Conservation (phyloP, 2,329 filamentous ascomycete species). For the Fusarium sp. region DNA sequence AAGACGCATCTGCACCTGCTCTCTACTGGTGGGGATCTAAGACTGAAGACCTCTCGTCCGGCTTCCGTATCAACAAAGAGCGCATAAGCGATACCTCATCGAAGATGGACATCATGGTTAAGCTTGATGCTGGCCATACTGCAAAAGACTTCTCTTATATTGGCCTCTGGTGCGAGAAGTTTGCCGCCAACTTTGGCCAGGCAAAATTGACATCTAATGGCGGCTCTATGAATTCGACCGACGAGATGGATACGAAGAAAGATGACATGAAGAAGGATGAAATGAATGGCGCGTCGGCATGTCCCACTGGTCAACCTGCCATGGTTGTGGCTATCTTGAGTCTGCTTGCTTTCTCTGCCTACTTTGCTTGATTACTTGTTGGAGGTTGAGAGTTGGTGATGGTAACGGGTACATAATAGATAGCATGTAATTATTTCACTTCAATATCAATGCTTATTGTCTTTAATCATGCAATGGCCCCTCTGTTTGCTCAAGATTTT, state of each 20-base stretch:
- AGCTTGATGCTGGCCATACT: neutral
- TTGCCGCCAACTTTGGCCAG: neutral
- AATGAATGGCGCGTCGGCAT: neutral
- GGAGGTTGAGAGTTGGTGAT: neutral
- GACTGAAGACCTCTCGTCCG: neutral
- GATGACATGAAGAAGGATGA: neutral
- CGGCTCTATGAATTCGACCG: neutral
- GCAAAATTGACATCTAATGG: neutral
- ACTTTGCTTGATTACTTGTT: neutral
- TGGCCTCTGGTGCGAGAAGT: neutral
- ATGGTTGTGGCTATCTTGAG: neutral
- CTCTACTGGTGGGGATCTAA: slow-evolving; percentile 3
- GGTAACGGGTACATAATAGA: neutral
- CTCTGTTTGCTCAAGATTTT: neutral
- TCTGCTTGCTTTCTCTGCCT: neutral
- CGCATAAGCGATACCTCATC: neutral
- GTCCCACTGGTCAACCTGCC: neutral
- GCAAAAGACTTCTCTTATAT: neutral
- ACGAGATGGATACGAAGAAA: neutral
- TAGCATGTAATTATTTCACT: neutral
- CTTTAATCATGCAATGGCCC: accelerated
- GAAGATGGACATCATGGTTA: neutral
- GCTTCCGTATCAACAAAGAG: neutral
- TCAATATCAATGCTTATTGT: accelerated
- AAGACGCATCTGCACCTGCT: neutral